These are phyloP conservation scores for Fallopia convolvulus DNA, from an alignment of 148 eudicot genomes.

Conservation along the genomic window DNA sequence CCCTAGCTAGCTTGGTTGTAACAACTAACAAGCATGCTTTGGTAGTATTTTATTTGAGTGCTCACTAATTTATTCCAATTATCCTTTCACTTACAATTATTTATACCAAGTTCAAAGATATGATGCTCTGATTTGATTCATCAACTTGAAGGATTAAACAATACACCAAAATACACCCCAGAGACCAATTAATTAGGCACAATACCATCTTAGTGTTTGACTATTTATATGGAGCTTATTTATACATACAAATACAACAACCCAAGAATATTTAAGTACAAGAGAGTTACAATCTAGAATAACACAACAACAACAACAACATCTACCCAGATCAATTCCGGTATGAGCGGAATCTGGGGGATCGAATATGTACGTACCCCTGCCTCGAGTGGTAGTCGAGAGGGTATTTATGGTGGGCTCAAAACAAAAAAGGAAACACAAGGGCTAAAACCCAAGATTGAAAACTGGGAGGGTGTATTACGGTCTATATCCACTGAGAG, in stretches of 20 bases:
- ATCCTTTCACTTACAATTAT: background rate
- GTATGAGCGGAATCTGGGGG: too few relatives aligned
- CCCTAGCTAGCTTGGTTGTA: background rate
- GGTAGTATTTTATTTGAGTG: background rate
- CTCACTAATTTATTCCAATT: background rate
- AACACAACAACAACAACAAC: background rate
- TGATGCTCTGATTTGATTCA: background rate
- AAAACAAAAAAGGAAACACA: too few relatives aligned
- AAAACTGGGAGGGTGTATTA: too few relatives aligned
- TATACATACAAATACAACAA: too few relatives aligned
- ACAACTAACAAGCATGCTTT: background rate
- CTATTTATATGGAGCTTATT: background rate
- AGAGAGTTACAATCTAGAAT: background rate
- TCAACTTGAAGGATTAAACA: constrained; percentile 6
- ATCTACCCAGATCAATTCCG: too few relatives aligned
- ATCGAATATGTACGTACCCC: too few relatives aligned
- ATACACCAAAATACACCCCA: background rate
- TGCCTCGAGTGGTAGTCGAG: too few relatives aligned
- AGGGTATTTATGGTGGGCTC: too few relatives aligned
- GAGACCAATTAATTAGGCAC: background rate
- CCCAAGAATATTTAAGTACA: too few relatives aligned
- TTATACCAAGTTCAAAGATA: constrained; percentile 8
- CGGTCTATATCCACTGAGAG: background rate
- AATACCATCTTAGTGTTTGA: constrained; percentile 3
- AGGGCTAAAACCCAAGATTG: too few relatives aligned